Conservation (phyloP, 2,329 filamentous ascomycete genomes). For the Anthostomella pinea region DNA sequence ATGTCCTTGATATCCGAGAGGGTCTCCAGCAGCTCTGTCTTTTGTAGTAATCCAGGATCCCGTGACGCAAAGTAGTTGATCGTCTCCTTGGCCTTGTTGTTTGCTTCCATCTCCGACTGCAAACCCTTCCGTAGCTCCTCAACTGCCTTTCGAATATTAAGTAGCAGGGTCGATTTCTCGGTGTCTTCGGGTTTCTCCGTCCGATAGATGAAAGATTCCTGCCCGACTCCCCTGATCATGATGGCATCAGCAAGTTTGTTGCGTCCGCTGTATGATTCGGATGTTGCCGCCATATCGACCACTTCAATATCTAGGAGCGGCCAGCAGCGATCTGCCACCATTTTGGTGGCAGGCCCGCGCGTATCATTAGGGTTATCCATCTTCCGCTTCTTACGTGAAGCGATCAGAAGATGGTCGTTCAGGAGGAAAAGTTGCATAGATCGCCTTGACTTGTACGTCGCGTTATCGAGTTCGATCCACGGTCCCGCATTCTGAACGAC, state of each 20-base stretch:
- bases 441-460: conserved; percentile 89
- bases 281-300: conserved; percentile 75
- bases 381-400: conserved; percentile 89
- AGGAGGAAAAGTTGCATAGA: conserved; percentile 89
- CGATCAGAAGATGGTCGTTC: conserved; percentile 91
- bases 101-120: conserved; percentile 83
- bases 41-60: conserved; percentile 73
- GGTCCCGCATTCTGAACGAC: conserved; percentile 88
- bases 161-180: conserved; percentile 77
- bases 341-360: conserved; percentile 62
- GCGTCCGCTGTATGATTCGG: conserved; percentile 52
- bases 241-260: conserved; percentile 79
- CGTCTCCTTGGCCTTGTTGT: conserved; percentile 78
- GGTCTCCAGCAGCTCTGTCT: conserved; percentile 75
- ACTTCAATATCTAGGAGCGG: conserved; percentile 89
- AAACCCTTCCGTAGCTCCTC: conserved; percentile 86
- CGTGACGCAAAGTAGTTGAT: conserved; percentile 82
- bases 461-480: conserved; percentile 96
- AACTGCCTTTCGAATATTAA: conserved; percentile 87
- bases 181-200: conserved; percentile 77
- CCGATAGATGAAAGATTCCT: conserved; percentile 91
- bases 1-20: conserved; percentile 79
- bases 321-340: conserved; percentile 94
- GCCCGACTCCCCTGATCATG: conserved; percentile 80
- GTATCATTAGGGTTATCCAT: conserved; percentile 60